Evolutionary conservation across 768 basidiomycete species (phyloP).

Genomic region (Lyophyllum atratum): DNA sequence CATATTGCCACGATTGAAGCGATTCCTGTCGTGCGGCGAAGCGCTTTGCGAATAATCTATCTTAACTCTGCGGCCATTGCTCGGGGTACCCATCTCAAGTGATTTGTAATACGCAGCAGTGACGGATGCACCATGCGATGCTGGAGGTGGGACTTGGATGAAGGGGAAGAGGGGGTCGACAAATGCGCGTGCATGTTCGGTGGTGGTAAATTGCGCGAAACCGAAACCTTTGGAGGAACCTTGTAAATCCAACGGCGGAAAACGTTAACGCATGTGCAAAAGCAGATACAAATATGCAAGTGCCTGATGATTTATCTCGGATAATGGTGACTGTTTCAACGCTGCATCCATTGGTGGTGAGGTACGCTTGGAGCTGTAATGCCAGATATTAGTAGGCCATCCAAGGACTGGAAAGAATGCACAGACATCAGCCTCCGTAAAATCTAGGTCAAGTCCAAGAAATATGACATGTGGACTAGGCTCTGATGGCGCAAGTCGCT

Average conservation of each 20-base stretch:
- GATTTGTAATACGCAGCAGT: conserved; percentile 73
- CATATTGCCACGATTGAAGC: conserved; percentile 57
- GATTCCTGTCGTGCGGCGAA: conserved; percentile 66
- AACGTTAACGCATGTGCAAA: conserved; percentile 75
- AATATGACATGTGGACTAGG: conserved; percentile 94
- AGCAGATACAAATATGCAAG: conserved; percentile 80
- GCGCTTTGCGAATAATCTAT: conserved; percentile 94
- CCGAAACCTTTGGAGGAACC: conserved; percentile 95
- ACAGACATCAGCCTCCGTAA: conserved; percentile 92
- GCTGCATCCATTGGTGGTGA: conserved; percentile 69
- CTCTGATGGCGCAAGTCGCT: conserved; percentile 80
- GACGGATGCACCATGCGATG: conserved; percentile 82
- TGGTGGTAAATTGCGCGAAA: conserved; percentile 89
- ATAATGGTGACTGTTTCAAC: conserved; percentile 93
- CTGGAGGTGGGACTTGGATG: conserved; percentile 89
- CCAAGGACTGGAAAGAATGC: conserved; percentile 31
- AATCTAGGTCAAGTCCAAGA: conserved; percentile 89
- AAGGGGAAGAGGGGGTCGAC: conserved; percentile 91
- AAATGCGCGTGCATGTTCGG: conserved; percentile 88
- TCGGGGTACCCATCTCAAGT: conserved; percentile 67
- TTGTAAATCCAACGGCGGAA: conserved; percentile 70
- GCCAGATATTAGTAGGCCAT: conserved; percentile 38
- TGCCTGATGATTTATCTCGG: conserved; percentile 95
- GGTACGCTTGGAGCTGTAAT: conserved; percentile 76
- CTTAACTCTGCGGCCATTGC: conserved; percentile 85